Evolutionary conservation across 352 stramenopile genomes (phyloP).

Genomic region (Blastocystis hominis): DNA sequence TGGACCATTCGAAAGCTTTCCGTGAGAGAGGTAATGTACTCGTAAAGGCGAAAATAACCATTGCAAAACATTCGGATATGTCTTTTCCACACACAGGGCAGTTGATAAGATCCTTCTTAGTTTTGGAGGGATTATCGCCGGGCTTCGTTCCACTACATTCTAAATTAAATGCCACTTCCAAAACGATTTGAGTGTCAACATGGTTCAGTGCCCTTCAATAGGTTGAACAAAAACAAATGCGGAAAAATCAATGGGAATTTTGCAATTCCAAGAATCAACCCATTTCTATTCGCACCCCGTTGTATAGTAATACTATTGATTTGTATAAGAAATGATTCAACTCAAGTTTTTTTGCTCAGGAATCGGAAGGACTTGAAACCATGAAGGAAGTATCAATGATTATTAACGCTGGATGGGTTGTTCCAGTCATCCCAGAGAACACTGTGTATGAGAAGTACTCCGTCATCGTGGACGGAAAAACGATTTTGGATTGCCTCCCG

Average conservation of each 20-base stretch:
- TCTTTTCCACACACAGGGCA: slow-evolving; percentile 2
- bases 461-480: slow-evolving; percentile 67
- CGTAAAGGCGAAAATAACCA: neutral
- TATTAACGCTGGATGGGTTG: slow-evolving; percentile 70
- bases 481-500: slow-evolving; percentile 72
- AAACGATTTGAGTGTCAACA: too few species aligned
- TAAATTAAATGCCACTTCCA: too few species aligned
- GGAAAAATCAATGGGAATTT: too few species aligned
- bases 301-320: too few species aligned
- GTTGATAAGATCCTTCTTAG: neutral
- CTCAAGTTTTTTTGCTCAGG: too few species aligned
- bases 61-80: slow-evolving; percentile 1
- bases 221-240: too few species aligned
- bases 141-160: too few species aligned
- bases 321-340: too few species aligned
- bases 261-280: too few species aligned
- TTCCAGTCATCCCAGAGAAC: slow-evolving; percentile 71
- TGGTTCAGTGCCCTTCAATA: too few species aligned
- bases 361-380: neutral
- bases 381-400: slow-evolving; percentile 65
- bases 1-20: neutral
- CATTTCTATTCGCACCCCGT: too few species aligned
- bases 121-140: too few species aligned
- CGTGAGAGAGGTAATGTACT: neutral
- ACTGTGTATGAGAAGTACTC: slow-evolving; percentile 71